phyloP scores from a whole-genome alignment of 31 red algal genomes.

The Asparagopsis taxiformis region DNA sequence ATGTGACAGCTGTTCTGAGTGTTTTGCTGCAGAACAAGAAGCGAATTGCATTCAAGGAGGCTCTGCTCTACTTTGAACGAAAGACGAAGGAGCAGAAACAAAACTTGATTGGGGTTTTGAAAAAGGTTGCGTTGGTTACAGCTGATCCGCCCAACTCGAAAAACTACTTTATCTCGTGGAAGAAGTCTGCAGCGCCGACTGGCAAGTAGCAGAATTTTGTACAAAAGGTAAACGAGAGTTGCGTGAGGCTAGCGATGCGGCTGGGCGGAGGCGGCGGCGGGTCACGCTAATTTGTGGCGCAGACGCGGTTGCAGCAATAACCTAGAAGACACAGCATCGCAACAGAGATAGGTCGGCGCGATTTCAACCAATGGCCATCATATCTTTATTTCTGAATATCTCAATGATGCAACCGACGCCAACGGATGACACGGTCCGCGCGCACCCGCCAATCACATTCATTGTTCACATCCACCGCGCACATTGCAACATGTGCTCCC shows the following conservation, averaged over 20 bases:
- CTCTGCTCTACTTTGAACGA: slow-evolving; percentile 27
- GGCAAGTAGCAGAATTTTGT: neutral
- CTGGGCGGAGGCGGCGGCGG: neutral
- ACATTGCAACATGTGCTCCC: too few relatives aligned
- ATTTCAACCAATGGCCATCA: neutral
- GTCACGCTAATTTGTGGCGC: neutral
- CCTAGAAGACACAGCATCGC: too few relatives aligned
- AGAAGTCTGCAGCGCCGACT: slow-evolving; percentile 8
- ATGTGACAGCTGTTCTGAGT: slow-evolving; percentile 32
- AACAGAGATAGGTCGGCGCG: neutral
- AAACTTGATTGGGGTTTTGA: slow-evolving; percentile 22
- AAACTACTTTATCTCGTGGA: slow-evolving; percentile 17
- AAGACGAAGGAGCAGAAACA: slow-evolving; percentile 20
- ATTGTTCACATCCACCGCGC: too few relatives aligned
- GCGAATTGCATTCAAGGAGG: slow-evolving; percentile 26
- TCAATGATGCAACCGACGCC: neutral
- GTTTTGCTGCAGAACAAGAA: slow-evolving; percentile 17
- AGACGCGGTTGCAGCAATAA: neutral
- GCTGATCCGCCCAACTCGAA: slow-evolving; percentile 20
- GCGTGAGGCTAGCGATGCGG: neutral
- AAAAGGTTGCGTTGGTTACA: slow-evolving; percentile 23
- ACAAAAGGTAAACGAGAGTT: neutral
- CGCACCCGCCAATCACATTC: neutral
- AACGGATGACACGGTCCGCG: neutral
- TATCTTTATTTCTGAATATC: neutral